These are phyloP conservation scores for Ananas comosus DNA, from an alignment of 176 grass and related monocot species.

Conservation along the genomic window DNA sequence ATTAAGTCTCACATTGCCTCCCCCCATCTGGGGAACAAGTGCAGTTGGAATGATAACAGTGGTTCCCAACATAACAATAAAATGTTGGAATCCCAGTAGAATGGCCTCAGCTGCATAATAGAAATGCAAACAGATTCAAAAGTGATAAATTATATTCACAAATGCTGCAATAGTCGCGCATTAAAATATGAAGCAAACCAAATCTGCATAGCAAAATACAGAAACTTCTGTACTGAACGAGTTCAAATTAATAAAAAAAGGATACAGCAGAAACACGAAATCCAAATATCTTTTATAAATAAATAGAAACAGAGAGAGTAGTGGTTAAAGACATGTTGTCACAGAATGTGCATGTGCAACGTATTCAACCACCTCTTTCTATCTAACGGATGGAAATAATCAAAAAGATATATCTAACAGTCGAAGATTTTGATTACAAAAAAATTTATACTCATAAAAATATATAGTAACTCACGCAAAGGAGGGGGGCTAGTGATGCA, in stretches of 20 bases:
- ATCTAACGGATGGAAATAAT: no score
- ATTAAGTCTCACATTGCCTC: constrained; percentile 58
- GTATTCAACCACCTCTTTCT: not conserved
- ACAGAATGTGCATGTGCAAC: not conserved
- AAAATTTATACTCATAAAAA: no score
- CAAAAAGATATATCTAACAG: not conserved
- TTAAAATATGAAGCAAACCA: not conserved
- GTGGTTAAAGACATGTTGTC: not conserved
- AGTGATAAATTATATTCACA: not conserved
- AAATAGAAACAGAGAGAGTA: no score
- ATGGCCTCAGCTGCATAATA: constrained; percentile 71
- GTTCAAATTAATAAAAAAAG: no score
- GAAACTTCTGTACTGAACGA: no score
- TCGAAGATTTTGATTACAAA: no score
- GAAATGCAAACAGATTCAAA: not conserved
- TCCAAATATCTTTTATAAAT: not conserved
- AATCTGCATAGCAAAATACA: no score
- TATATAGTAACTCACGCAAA: constrained; percentile 52
- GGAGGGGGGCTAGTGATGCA: constrained; percentile 95
- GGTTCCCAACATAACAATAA: constrained; percentile 90
- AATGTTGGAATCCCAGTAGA: constrained; percentile 91
- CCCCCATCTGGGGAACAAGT: constrained; percentile 97
- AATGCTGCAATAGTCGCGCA: not conserved
- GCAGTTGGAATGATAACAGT: constrained; percentile 90
- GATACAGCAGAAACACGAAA: no score